Evolutionary conservation across 192 early-diverging fungal species (phyloP), one percentile per base, ranked within the genome.

Genomic region (Mortierella hygrophila): DNA sequence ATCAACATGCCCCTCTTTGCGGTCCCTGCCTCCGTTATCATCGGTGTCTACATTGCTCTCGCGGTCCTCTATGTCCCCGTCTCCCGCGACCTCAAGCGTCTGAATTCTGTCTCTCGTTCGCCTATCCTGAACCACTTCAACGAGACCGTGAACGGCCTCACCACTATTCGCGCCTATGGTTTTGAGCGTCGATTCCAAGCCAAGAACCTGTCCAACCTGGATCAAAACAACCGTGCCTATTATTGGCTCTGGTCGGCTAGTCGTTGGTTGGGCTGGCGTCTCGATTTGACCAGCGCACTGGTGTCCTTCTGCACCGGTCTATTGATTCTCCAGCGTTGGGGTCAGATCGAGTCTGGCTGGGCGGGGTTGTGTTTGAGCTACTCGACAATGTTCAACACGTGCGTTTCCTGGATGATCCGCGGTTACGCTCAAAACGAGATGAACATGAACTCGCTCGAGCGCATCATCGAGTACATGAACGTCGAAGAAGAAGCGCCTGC

Each of bases 41-140:
- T 90, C 10, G 63, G 73, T 3, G 11, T 93, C n/a, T 97, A 94
- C 79, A 78, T 85, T 11, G 72, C 89, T 52, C 88, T 97, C 60
- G 94, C 92, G 11, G 40, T 83, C 0, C 93, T 93, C 77, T 98
- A 97, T 76, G 83, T 98, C 52, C 90, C 89, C 20, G 91, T 94
- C 10, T 95, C 95, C 5, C 92, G 98, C 68, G 97, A 98, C 82
- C 89, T 99, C 72, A 98, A 99, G 91, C 94, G 98, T 37, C 94
- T 97, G 85, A 94, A 95, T 16, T 91, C 93, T 18, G 90, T 94
- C 35, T 91, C 93, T 82, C 90, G 91, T 60, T 95, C 97, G 3
- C 92, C 96, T 21, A 95, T 94, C 82, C 89, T 96, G 54, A 92
- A 95, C 80, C 97, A 97, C 82, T 92, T 91, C 76, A 96, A 92